Evolutionary conservation across 257 asterid species (phyloP).

Genomic region (Catharanthus roseus): DNA sequence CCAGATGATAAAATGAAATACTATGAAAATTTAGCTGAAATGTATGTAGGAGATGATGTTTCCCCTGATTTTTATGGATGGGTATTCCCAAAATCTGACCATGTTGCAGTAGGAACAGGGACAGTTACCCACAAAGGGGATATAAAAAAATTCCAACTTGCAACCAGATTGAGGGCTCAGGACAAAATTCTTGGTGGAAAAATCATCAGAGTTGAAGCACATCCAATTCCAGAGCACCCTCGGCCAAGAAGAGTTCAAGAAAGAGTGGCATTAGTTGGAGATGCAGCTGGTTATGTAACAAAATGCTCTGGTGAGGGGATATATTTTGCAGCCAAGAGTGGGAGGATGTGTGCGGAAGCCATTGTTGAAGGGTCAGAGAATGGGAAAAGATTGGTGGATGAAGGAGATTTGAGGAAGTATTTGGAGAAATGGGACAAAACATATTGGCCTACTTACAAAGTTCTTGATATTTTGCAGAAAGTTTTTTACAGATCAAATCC

Average conservation of each 20-base stretch:
- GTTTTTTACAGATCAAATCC: conserved; percentile 84
- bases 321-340: conserved; percentile 86
- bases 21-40: conserved; percentile 72
- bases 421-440: conserved; percentile 89
- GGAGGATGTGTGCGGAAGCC: conserved; percentile 94
- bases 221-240: conserved; percentile 89
- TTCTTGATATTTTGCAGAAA: conserved; percentile 75
- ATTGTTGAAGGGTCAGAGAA: conserved; percentile 78
- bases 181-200: conserved; percentile 71
- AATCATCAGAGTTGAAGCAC: conserved; percentile 89
- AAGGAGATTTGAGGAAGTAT: conserved; percentile 71
- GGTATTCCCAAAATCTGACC: conserved; percentile 96
- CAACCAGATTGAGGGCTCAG: conserved; percentile 69
- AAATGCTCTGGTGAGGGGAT: conserved; percentile 94
- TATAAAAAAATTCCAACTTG: conserved; percentile 72
- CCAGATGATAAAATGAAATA: conserved; percentile 84
- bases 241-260: conserved; percentile 62
- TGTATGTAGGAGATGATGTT: conserved; percentile 93
- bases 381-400: conserved; percentile 76
- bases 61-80: conserved; percentile 93
- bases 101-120: conserved; percentile 94
- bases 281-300: conserved; percentile 89
- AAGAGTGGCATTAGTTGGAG: conserved; percentile 76
- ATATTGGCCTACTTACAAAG: conserved; percentile 89
- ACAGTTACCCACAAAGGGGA: conserved; percentile 87